Conservation (phyloP, 179 eudicot species). For the Kewa caespitosa region DNA sequence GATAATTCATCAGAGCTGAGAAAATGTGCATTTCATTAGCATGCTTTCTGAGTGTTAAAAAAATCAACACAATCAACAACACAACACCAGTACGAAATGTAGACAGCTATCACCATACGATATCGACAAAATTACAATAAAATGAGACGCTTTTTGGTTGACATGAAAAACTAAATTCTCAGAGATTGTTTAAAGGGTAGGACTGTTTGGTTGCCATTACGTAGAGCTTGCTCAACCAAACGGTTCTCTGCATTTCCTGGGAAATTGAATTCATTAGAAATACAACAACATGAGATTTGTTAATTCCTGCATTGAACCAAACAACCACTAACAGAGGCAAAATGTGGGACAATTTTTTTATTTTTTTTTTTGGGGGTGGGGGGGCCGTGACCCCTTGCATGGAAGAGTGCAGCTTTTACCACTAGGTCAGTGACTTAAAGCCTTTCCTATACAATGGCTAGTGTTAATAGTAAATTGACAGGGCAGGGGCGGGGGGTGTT, state of each 20-base stretch:
- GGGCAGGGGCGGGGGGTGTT: background rate
- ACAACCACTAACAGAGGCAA: too few relatives aligned
- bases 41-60: background rate
- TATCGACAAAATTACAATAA: background rate
- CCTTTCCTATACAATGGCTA: too few relatives aligned
- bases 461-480: background rate
- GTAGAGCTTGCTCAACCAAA: background rate
- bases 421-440: too few relatives aligned
- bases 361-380: too few relatives aligned
- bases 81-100: background rate
- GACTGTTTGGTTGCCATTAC: background rate
- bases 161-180: background rate
- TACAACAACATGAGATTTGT: background rate
- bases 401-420: too few relatives aligned
- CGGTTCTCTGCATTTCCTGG: background rate
- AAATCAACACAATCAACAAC: background rate
- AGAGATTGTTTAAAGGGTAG: background rate
- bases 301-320: too few relatives aligned
- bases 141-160: background rate
- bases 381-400: too few relatives aligned
- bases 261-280: background rate
- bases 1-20: conserved; percentile 64
- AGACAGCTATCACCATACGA: background rate
- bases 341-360: too few relatives aligned
- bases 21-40: conserved; percentile 12